Conservation (phyloP, 2,329 filamentous ascomycete genomes). For the Rhynchosporium agropyri region DNA sequence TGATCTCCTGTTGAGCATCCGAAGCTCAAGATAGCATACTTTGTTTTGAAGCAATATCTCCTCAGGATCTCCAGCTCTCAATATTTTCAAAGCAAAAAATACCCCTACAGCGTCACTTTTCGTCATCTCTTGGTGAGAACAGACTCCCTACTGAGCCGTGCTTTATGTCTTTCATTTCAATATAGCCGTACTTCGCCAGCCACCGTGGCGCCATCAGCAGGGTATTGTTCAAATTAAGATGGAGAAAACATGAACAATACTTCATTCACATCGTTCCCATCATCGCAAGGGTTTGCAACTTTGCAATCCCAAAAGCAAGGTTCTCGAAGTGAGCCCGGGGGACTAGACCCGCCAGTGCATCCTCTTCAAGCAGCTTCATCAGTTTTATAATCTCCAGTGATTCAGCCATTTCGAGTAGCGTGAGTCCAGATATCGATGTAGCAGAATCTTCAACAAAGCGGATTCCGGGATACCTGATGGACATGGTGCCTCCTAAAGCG, state of each 20-base stretch:
- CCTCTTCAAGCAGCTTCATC: neutral
- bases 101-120: neutral
- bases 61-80: neutral
- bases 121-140: neutral
- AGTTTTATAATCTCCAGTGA: neutral
- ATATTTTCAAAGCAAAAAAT: neutral
- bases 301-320: neutral
- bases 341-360: neutral
- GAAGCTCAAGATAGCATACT: neutral
- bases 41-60: neutral
- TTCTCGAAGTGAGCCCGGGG: slow-evolving; percentile 1
- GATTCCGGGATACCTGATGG: slow-evolving; percentile 11
- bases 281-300: neutral
- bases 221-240: slow-evolving; percentile 12
- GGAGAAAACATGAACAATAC: neutral
- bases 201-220: slow-evolving; percentile 2
- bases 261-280: neutral
- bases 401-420: neutral
- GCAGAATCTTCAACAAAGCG: slow-evolving; percentile 7
- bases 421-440: neutral
- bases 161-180: neutral
- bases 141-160: slow-evolving; percentile 9
- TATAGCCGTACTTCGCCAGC: neutral
- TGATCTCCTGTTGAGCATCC: neutral
- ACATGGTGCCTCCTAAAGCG: slow-evolving; percentile 28